A percentile compares a stretch with the other conserved stretches of the same genome.
Conservation (phyloP, 495 filamentous ascomycete genomes). For the Penicillium silybi region DNA sequence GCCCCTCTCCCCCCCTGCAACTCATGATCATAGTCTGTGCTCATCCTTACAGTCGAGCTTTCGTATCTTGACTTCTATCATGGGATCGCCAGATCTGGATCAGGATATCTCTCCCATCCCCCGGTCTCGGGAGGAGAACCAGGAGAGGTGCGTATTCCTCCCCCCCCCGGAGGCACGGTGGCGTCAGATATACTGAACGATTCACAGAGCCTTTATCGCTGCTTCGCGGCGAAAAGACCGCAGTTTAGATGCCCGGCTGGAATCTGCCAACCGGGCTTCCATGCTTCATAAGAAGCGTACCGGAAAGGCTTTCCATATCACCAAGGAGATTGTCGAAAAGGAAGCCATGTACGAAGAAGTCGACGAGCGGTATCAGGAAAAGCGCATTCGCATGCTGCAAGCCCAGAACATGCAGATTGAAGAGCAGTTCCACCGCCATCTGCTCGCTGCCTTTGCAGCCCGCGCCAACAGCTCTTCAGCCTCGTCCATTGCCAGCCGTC, state of each 20-base stretch:
- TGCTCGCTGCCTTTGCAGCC: slow-evolving; percentile 33
- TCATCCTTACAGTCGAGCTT: neutral
- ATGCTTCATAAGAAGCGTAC: slow-evolving; percentile 88
- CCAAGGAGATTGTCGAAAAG: slow-evolving; percentile 80
- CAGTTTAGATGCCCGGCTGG: slow-evolving; percentile 81
- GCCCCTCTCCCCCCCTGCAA: neutral
- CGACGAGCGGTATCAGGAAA: slow-evolving; percentile 61
- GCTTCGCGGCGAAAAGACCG: slow-evolving; percentile 89
- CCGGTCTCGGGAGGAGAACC: slow-evolving; percentile 71
- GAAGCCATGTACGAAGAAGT: slow-evolving; percentile 99
- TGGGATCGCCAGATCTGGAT: slow-evolving; percentile 28
- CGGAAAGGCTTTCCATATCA: slow-evolving; percentile 77
- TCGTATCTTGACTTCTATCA: slow-evolving; percentile 1
- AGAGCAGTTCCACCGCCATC: slow-evolving; percentile 38
- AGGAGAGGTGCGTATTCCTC: slow-evolving; percentile 63
- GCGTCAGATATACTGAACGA: neutral
- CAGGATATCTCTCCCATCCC: slow-evolving; percentile 36
- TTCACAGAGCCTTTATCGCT: slow-evolving; percentile 78
- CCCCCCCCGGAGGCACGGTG: neutral
- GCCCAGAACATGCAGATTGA: slow-evolving; percentile 42
- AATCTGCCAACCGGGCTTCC: slow-evolving; percentile 84
- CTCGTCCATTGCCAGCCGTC: slow-evolving; percentile 20
- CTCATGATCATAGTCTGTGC: neutral
- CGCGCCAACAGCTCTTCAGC: slow-evolving; percentile 13
- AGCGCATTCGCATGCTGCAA: slow-evolving; percentile 41